phyloP scores from a whole-genome alignment of 129 eudicot species.

The Rutidosis leptorrhynchoides region DNA sequence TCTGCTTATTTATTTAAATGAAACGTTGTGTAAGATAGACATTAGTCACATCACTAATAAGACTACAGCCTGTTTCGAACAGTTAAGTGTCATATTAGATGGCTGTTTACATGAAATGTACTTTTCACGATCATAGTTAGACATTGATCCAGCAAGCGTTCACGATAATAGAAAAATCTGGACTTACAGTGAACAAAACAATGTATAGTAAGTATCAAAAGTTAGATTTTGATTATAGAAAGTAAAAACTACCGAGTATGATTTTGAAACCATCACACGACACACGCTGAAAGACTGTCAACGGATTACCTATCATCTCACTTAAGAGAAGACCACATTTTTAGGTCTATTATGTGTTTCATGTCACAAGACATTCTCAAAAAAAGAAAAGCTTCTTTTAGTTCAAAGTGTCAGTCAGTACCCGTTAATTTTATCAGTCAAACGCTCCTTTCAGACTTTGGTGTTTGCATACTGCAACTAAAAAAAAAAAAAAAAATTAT shows the following conservation, averaged over 20 bases:
- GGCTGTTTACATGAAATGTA: neutral
- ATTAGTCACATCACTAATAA: conserved; percentile 11
- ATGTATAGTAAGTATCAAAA: neutral
- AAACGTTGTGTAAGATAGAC: neutral
- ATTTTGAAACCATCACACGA: neutral
- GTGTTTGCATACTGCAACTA: neutral
- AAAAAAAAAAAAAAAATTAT: too few relatives aligned
- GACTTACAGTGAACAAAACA: neutral
- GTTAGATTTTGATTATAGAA: neutral
- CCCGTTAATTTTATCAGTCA: neutral
- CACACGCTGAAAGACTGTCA: neutral
- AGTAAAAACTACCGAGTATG: neutral
- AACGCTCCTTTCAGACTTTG: neutral
- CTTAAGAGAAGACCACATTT: neutral
- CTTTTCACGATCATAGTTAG: neutral
- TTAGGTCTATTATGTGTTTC: too few relatives aligned
- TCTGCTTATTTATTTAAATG: neutral
- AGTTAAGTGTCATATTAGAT: neutral
- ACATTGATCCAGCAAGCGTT: neutral
- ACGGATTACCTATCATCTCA: neutral
- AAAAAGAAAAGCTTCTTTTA: neutral
- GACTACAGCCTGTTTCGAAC: neutral
- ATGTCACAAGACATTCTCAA: neutral
- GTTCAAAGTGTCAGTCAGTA: neutral
- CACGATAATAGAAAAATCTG: neutral